These are phyloP conservation scores for Pythium aquatile DNA, from an alignment of 352 stramenopile genomes.

Conservation along the genomic window DNA sequence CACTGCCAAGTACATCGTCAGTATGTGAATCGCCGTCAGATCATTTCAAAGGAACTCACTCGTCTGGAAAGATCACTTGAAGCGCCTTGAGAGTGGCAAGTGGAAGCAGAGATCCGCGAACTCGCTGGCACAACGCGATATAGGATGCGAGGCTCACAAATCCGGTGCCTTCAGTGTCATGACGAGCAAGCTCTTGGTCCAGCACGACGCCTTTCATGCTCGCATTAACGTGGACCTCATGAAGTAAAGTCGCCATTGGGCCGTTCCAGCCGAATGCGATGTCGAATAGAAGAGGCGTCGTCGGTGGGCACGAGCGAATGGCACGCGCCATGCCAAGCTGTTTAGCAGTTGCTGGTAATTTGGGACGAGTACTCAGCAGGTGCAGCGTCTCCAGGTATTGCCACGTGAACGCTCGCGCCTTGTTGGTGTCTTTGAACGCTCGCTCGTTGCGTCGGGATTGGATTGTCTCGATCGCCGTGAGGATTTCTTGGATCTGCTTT, in stretches of 20 bases:
- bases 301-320: slow-evolving; percentile 27
- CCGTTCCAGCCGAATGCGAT: slow-evolving; percentile 39
- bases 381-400: slow-evolving; percentile 45
- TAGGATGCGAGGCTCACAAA: slow-evolving; percentile 28
- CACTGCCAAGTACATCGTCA: background rate
- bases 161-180: slow-evolving; percentile 20
- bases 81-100: background rate
- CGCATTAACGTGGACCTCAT: slow-evolving; percentile 34
- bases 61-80: slow-evolving; percentile 12
- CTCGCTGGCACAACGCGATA: slow-evolving; percentile 10
- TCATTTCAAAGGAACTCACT: background rate
- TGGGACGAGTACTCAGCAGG: slow-evolving; percentile 19
- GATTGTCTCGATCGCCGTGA: slow-evolving; percentile 46
- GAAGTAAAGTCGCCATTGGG: slow-evolving; percentile 37
- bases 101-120: slow-evolving; percentile 24
- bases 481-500: slow-evolving; percentile 21
- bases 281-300: slow-evolving; percentile 34
- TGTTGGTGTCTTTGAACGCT: slow-evolving; percentile 33
- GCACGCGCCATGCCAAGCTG: slow-evolving; percentile 21
- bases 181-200: slow-evolving; percentile 26
- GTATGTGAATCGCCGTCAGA: background rate
- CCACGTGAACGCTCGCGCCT: slow-evolving; percentile 44
- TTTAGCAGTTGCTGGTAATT: background rate
- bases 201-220: slow-evolving; percentile 28
- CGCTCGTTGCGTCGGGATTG: slow-evolving; percentile 33